These are phyloP conservation scores for Astrephomene gubernaculifera DNA, from an alignment of 139 green algal species.

Conservation along the genomic window DNA sequence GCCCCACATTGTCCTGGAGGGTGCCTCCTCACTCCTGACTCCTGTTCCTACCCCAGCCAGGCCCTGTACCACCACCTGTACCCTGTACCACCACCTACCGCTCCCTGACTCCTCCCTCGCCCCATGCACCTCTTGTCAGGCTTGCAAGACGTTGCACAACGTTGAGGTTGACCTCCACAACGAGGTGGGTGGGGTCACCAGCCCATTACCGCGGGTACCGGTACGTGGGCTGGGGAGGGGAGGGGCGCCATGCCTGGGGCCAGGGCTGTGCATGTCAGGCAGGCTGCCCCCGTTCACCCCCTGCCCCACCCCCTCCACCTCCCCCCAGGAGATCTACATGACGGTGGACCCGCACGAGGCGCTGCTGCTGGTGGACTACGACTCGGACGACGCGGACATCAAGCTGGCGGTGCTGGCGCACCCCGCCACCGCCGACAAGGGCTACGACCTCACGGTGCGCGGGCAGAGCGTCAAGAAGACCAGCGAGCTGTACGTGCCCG, in stretches of 20 bases:
- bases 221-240: too few species aligned
- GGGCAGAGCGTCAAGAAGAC: conserved; percentile 44
- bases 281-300: too few species aligned
- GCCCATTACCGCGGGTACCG: too few species aligned
- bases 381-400: conserved; percentile 42
- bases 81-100: too few species aligned
- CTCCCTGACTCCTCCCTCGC: too few species aligned
- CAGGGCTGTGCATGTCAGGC: too few species aligned
- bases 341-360: conserved; percentile 21
- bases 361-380: conserved; percentile 47
- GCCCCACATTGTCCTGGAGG: too few species aligned
- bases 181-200: background rate
- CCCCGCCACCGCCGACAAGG: conserved; percentile 23
- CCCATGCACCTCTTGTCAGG: background rate
- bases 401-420: conserved; percentile 44
- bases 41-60: too few species aligned
- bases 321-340: conserved; percentile 48
- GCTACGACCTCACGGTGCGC: conserved; percentile 36
- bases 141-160: background rate
- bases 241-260: too few species aligned
- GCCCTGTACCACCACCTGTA: too few species aligned
- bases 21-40: too few species aligned
- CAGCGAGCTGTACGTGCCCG: conserved; percentile 35
- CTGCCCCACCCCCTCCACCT: too few species aligned
- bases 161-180: conserved; percentile 28